These are phyloP conservation scores for Penicillium rolfsii DNA, from an alignment of 2,329 filamentous ascomycete species.

Conservation along the genomic window DNA sequence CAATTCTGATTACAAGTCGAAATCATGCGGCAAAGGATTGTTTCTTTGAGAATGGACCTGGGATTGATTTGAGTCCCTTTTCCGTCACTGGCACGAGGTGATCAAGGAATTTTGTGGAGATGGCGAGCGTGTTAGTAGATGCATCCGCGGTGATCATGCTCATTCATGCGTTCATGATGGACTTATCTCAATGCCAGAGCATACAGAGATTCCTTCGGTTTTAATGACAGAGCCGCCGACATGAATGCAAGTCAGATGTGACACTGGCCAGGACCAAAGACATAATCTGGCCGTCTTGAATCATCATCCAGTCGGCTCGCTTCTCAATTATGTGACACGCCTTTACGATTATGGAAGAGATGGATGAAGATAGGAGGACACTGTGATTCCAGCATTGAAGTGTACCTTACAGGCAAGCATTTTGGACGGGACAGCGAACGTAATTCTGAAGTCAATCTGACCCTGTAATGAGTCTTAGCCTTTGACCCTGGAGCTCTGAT, in stretches of 20 bases:
- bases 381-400: not conserved
- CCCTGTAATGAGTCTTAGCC: not conserved
- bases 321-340: not conserved
- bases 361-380: not conserved
- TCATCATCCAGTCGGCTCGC: not conserved
- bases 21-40: not conserved
- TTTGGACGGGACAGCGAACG: not conserved
- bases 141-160: not conserved
- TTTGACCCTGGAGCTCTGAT: not conserved
- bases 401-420: not conserved
- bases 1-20: not conserved
- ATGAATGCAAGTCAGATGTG: not conserved
- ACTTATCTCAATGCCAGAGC: not conserved
- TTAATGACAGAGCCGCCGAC: not conserved
- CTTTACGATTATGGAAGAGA: not conserved
- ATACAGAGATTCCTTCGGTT: not conserved
- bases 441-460: not conserved
- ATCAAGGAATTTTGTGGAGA: not conserved
- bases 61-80: not conserved
- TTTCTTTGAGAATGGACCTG: not conserved
- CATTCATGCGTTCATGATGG: not conserved
- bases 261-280: not conserved
- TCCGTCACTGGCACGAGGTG: not conserved
- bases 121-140: not conserved
- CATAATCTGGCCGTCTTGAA: not conserved